Evolutionary conservation across 805 yeast species (phyloP), one percentile per base, ranked within the genome.

Genomic region (Candida jianshihensis): DNA sequence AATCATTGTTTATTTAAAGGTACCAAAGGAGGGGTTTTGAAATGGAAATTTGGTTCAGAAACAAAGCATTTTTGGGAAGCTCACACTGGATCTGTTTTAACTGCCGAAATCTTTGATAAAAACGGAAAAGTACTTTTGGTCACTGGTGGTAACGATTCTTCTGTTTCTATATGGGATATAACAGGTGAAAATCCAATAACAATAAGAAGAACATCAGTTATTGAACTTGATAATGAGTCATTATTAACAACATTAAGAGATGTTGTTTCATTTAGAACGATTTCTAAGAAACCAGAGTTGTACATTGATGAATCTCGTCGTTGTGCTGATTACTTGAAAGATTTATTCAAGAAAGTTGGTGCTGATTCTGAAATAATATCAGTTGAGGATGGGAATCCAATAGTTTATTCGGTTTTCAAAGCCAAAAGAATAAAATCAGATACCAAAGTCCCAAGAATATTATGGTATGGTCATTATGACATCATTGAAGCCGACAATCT

Each of bases 391-490:
- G 87, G 87, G 5, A 89, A 89, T 50, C 97, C 98, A 0, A 75
- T 89, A 3, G 90, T 90, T 0, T 80, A 74, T 50, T 92, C 92
- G 0, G 62, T 66, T 8, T 90, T 90, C 59, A 61, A 63, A 38
- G 76, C 75, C 5, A 73, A 70, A 6, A 37, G 31, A 14, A 26
- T 22, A 19, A 34, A 38, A 6, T 32, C 34, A 20, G 34, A 38
- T 9, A 33, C 34, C 14, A 29, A 38, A 15, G 49, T 49, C 20
- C 59, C 75, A 31, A 64, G 84, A 38, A 68, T 87, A 5, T 57
- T 90, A 33, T 90, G 95, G 82, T 90, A 90, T 58, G 97, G 96
- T 1, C 98, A 90, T 64, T 90, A 92, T 54, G 98, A 90, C 60
- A 96, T 90, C 19, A 87, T 90, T 28, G 84, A 82, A 40, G 94